Percentiles rank a stretch among this genome's conserved stretches.
These are phyloP conservation scores for Amoebophrya sp. DNA, from an alignment of 169 alveolate genomes.

Conservation along the genomic window DNA sequence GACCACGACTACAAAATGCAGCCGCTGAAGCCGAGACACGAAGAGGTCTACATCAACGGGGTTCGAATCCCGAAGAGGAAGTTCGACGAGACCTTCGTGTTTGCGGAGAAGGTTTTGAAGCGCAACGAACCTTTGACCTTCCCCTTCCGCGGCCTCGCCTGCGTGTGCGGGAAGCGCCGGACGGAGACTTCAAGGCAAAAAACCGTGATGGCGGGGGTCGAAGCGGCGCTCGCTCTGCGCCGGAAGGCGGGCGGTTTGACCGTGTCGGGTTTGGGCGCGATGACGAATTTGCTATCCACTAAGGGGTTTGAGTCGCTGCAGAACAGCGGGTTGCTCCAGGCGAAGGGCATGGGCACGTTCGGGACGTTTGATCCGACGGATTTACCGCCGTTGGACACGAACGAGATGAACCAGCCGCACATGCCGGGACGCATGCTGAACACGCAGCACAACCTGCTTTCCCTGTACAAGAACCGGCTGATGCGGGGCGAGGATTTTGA, in stretches of 20 bases:
- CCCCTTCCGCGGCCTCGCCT: conserved; percentile 17
- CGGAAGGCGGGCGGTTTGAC: neutral
- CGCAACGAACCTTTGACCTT: neutral
- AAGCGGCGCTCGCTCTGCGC: neutral
- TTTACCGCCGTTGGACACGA: neutral
- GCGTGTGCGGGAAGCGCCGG: neutral
- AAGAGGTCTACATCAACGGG: no score
- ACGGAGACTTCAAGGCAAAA: neutral
- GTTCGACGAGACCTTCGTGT: neutral
- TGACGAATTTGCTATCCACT: neutral
- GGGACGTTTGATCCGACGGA: neutral
- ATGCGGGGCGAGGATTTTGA: neutral
- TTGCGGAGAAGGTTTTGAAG: neutral
- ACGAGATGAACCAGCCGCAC: neutral
- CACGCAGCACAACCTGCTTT: neutral
- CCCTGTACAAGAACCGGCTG: conserved; percentile 1
- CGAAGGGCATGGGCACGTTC: neutral
- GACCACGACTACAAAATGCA: no score
- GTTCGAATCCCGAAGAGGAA: neutral
- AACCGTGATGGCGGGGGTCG: neutral
- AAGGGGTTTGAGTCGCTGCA: neutral
- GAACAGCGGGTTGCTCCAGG: neutral
- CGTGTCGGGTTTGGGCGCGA: neutral
- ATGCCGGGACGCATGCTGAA: neutral
- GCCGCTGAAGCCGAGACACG: no score